Evolutionary conservation across 2,329 filamentous ascomycete species (phyloP).

Genomic region (Xylariaceae sp.): DNA sequence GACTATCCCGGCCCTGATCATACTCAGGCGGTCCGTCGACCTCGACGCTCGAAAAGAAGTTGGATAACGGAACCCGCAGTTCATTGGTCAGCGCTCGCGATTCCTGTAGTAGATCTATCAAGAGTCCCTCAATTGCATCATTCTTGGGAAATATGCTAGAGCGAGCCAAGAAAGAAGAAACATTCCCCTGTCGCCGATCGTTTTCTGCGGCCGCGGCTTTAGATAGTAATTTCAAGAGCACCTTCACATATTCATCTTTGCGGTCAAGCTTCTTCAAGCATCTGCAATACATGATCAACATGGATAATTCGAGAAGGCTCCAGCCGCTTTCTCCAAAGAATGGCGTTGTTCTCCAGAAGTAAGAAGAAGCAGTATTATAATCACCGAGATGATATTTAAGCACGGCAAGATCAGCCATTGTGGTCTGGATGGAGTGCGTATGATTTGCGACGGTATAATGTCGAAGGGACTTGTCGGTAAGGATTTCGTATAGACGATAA

Average conservation of each 20-base stretch:
- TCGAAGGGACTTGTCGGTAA: slow-evolving; percentile 82
- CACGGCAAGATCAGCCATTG: slow-evolving; percentile 80
- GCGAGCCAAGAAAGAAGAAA: slow-evolving; percentile 32
- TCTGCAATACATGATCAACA: slow-evolving; percentile 80
- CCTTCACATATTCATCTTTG: slow-evolving; percentile 75
- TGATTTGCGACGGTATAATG: slow-evolving; percentile 81
- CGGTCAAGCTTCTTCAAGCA: slow-evolving; percentile 76
- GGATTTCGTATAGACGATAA: slow-evolving; percentile 64
- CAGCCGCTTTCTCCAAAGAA: slow-evolving; percentile 78
- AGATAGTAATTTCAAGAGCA: slow-evolving; percentile 69
- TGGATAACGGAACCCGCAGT: slow-evolving; percentile 64
- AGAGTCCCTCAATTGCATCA: slow-evolving; percentile 44
- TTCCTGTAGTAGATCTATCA: slow-evolving; percentile 46
- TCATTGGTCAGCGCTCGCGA: slow-evolving; percentile 52
- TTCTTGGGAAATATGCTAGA: slow-evolving; percentile 35
- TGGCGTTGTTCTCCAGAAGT: slow-evolving; percentile 74
- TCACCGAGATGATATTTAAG: slow-evolving; percentile 77
- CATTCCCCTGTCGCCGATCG: slow-evolving; percentile 43
- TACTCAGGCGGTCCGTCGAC: slow-evolving; percentile 69
- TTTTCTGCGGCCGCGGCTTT: slow-evolving; percentile 60
- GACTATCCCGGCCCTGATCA: slow-evolving; percentile 69
- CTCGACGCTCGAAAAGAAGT: slow-evolving; percentile 70
- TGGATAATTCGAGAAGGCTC: slow-evolving; percentile 74
- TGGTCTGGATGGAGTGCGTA: slow-evolving; percentile 71
- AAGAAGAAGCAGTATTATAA: slow-evolving; percentile 68